Evolutionary conservation across 495 filamentous ascomycete species (phyloP), one percentile per base, ranked within the genome.

Genomic region (Amphirosellinia nigrospora): DNA sequence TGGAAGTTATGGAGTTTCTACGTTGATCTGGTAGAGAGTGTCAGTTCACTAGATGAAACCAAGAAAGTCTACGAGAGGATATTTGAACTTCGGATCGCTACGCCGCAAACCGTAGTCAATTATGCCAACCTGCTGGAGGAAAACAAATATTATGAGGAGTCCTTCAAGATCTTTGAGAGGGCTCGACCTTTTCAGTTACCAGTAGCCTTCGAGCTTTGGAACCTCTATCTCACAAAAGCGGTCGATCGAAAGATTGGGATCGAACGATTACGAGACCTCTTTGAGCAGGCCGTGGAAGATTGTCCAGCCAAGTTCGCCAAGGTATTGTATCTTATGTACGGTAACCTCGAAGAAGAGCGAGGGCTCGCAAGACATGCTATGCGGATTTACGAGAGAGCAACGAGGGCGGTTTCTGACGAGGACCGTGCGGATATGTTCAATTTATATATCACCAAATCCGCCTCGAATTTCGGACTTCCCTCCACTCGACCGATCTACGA

Each of bases 1-100:
- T 99, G 96, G 96, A 99, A 98, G 79, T 82, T 99, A 16, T 99
- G 96, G 96, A 96, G 93, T 84, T 99, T 98, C 86, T 99, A 99
- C 74, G 94, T 99, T 46, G 96, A 99, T 80, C 87, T 99, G 0
- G 95, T 99, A 13, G 96, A 99, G 78, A 96, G 93, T 81, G 94
- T 97, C 21, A 89, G 91, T 68, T 93, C 92, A 0, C 82, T 98
- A 4, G 95, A 98, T 11, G 95, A 98, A 81, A 98, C 96, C 13
- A 91, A 89, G 77, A 94, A 92, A 78, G 89, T 98, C 19, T 99
- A 99, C 80, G 96, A 98, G 72, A 86, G 96, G 60, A 98, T 98
- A 74, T 99, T 99, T 79, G 96, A 99, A 79, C 90, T 99, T 46
- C 92, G 96, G 48, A 98, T 99, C 77, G 96, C 96, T 32, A 98